Evolutionary conservation across 2,329 filamentous ascomycete species (phyloP), one percentile per base, ranked within the genome.

Genomic region (Pyricularia sp.): DNA sequence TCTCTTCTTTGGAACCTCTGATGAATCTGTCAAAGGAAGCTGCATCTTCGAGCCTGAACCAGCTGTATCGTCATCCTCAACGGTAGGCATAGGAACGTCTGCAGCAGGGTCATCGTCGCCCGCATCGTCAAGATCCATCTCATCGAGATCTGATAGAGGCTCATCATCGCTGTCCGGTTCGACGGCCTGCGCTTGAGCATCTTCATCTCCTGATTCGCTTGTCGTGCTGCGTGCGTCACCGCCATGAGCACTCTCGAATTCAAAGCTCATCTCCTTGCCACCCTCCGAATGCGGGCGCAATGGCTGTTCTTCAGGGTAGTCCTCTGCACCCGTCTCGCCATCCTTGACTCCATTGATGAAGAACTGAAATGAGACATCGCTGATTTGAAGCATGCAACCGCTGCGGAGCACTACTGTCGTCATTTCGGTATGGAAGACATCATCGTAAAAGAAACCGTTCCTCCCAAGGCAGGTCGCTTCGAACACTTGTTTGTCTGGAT

Each of bases 181-280:
- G 6, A 74, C 73, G 17, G 74, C 74, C 7, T 72, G 73, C 20
- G 42, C 42, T 55, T 55, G 42, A 55, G 42, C 17, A 6, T 81
- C 80, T 20, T 81, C 82, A 68, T 86, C 84, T 70, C 85, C 87
- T 2, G 84, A 87, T 70, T 87, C 85, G 42, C 42, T 55, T 7
- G 42, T 55, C 4, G 42, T 55, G 42, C 42, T 55, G 64, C 82
- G 81, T 61, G 84, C 81, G 59, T 86, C 83, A 42, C 83, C 86
- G 69, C 86, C 85, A 70, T 86, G 83, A 0, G 85, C 84, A 74
- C 86, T 85, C 74, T 90, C 88, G 73, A 92, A 92, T 69, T 90
- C 88, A 71, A 92, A 89, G 76, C 89, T 92, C 88, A 92, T 92
- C 72, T 89, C 85, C 75, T 90, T 90, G 69, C 86, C 86, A 42